These are phyloP conservation scores for Rhizophagus sp. DNA, from an alignment of 192 early-diverging fungal genomes.

Conservation along the genomic window DNA sequence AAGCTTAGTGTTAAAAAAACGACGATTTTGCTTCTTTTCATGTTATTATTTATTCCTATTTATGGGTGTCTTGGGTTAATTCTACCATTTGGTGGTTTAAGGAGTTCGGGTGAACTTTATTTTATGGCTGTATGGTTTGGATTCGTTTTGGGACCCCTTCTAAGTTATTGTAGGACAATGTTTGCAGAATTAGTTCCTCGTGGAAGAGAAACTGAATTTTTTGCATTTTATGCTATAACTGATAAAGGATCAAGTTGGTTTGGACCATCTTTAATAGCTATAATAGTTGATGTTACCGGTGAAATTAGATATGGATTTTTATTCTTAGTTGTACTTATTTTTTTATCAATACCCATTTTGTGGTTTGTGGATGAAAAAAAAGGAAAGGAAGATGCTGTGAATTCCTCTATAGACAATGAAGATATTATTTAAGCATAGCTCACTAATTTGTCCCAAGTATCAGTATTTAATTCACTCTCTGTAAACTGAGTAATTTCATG, in stretches of 20 bases:
- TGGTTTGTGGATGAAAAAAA: slow-evolving; percentile 50
- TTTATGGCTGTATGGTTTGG: slow-evolving; percentile 42
- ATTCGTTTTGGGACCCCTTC: slow-evolving; percentile 41
- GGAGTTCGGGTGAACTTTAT: slow-evolving; percentile 38
- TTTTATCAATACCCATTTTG: slow-evolving; percentile 52
- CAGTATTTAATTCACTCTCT: background rate
- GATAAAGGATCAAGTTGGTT: slow-evolving; percentile 71
- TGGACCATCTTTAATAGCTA: slow-evolving; percentile 61
- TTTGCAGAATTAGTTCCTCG: slow-evolving; percentile 60
- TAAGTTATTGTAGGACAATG: slow-evolving; percentile 55
- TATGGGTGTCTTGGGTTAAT: slow-evolving; percentile 44
- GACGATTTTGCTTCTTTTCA: slow-evolving; percentile 42
- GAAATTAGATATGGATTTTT: slow-evolving; percentile 53
- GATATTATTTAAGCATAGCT: background rate
- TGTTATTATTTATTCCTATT: slow-evolving; percentile 43
- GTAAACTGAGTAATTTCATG: background rate
- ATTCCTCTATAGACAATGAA: slow-evolving; percentile 27
- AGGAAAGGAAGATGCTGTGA: slow-evolving; percentile 48
- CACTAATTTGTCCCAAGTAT: background rate
- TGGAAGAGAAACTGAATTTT: slow-evolving; percentile 67
- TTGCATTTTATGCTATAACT: slow-evolving; percentile 62
- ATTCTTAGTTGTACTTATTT: slow-evolving; percentile 49
- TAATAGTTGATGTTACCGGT: slow-evolving; percentile 51
- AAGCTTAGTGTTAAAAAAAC: slow-evolving; percentile 41
- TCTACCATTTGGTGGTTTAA: slow-evolving; percentile 37